Conservation (phyloP, 305 asterid genomes). For the Vinca major region DNA sequence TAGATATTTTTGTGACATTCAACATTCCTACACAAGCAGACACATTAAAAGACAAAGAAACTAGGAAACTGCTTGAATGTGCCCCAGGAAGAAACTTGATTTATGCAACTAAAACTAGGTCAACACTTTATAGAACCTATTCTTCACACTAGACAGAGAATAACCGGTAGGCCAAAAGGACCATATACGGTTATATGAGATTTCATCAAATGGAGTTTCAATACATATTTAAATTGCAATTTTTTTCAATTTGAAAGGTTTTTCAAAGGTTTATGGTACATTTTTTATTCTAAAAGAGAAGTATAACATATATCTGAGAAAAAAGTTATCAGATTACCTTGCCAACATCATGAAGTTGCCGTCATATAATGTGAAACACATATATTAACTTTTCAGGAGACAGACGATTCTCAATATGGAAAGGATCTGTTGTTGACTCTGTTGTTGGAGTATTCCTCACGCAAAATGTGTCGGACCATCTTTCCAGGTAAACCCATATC, state of each 20-base stretch:
- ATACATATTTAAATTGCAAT: no score
- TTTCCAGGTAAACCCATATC: conserved; percentile 57
- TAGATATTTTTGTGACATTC: not conserved
- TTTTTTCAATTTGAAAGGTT: no score
- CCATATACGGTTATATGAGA: not conserved
- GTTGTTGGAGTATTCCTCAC: conserved; percentile 95
- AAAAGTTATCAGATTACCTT: conserved; percentile 6
- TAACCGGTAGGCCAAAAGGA: not conserved
- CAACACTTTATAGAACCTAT: no score
- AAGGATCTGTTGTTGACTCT: conserved; percentile 96
- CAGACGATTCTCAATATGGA: conserved; percentile 90
- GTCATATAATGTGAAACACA: not conserved
- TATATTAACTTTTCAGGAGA: conserved; percentile 47
- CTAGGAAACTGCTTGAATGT: not conserved
- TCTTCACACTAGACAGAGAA: no score
- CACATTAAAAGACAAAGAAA: not conserved
- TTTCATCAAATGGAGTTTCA: not conserved
- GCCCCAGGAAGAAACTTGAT: not conserved
- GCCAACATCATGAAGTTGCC: not conserved
- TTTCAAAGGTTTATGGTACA: not conserved
- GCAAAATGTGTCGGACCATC: conserved; percentile 94
- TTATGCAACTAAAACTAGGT: not conserved
- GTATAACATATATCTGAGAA: not conserved
- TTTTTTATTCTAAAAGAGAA: not conserved
- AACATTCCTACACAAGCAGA: not conserved